These are phyloP conservation scores for Suhomyces chickasaworum DNA, from an alignment of 1,139 yeast genomes.

Conservation along the genomic window DNA sequence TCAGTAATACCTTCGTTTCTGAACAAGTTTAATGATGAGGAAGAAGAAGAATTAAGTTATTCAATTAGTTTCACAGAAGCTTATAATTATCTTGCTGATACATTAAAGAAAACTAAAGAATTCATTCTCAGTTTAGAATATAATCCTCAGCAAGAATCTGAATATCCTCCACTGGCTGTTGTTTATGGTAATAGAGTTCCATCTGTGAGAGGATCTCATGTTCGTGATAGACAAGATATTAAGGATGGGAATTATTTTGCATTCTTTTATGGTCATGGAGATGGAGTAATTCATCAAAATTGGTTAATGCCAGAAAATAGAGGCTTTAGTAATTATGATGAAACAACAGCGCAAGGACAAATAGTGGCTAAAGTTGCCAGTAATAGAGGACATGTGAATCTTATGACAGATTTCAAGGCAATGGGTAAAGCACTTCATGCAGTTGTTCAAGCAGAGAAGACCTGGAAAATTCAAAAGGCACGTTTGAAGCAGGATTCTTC, in stretches of 20 bases:
- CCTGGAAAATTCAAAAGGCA: slow-evolving; percentile 28
- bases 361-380: slow-evolving; percentile 70
- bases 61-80: slow-evolving; percentile 59
- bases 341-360: slow-evolving; percentile 39
- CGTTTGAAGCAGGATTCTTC: background rate
- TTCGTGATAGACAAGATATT: slow-evolving; percentile 61
- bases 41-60: slow-evolving; percentile 16
- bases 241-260: slow-evolving; percentile 71
- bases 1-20: slow-evolving; percentile 5
- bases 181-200: slow-evolving; percentile 83
- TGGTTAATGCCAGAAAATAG: slow-evolving; percentile 77
- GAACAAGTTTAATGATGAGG: slow-evolving; percentile 4
- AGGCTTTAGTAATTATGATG: slow-evolving; percentile 55
- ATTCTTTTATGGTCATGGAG: slow-evolving; percentile 86
- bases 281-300: slow-evolving; percentile 84
- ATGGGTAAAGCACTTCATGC: slow-evolving; percentile 72
- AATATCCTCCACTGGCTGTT: slow-evolving; percentile 81
- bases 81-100: slow-evolving; percentile 60
- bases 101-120: slow-evolving; percentile 60
- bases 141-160: slow-evolving; percentile 42
- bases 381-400: slow-evolving; percentile 73
- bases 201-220: slow-evolving; percentile 78
- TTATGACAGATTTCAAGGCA: slow-evolving; percentile 71
- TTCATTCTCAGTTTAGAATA: slow-evolving; percentile 61
- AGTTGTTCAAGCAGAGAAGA: slow-evolving; percentile 54